phyloP scores from a whole-genome alignment of 352 stramenopile genomes.

The Phytophthora megakarya region DNA sequence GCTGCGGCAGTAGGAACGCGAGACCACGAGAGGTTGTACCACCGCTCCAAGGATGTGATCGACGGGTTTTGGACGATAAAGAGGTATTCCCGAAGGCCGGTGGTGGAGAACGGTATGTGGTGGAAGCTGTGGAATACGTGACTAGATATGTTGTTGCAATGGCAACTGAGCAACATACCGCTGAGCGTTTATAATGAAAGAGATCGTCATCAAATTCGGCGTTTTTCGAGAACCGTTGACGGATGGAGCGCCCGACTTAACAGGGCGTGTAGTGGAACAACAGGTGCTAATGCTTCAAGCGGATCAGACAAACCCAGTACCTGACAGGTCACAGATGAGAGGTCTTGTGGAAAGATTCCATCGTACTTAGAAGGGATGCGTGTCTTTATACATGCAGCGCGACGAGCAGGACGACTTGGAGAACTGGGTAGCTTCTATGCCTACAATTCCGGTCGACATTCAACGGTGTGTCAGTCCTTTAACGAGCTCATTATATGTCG shows the following conservation, averaged over 20 bases:
- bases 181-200: neutral
- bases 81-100: conserved; percentile 7
- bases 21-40: conserved; percentile 11
- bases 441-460: neutral
- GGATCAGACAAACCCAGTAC: neutral
- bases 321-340: neutral
- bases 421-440: neutral
- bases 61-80: neutral
- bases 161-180: neutral
- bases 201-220: neutral
- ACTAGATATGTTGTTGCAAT: conserved; percentile 3
- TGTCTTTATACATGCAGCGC: neutral
- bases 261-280: neutral
- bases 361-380: neutral
- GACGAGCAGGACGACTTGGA: neutral
- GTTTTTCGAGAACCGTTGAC: neutral
- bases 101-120: conserved; percentile 13
- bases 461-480: neutral
- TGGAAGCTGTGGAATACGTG: conserved; percentile 11
- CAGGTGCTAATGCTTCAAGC: neutral
- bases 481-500: conserved; percentile 5
- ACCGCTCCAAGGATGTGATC: conserved; percentile 18
- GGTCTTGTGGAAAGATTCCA: neutral
- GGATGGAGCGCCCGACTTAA: neutral
- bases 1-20: conserved; percentile 7